Conservation (phyloP, 148 eudicot species). For the Cornus controversa region DNA sequence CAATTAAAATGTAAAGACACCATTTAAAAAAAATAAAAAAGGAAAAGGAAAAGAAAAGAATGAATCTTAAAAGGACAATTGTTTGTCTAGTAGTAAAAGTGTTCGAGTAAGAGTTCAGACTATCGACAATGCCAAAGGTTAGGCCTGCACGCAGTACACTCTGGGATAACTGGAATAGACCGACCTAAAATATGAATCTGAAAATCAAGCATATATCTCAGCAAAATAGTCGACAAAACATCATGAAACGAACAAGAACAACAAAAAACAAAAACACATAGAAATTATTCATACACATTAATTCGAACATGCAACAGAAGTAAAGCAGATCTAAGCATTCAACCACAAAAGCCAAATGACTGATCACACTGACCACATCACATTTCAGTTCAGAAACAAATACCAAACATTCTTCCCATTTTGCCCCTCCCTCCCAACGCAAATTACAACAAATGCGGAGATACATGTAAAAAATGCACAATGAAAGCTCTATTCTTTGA, state of each 20-base stretch:
- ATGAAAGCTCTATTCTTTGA: neutral
- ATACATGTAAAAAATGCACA: neutral
- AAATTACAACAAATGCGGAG: neutral
- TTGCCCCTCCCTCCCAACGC: neutral
- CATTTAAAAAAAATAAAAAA: neutral
- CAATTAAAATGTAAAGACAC: neutral
- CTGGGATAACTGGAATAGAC: too few relatives aligned
- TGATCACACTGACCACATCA: neutral
- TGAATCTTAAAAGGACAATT: too few relatives aligned
- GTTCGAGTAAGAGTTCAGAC: too few relatives aligned
- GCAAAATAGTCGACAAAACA: neutral
- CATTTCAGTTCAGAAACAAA: neutral
- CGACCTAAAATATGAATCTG: neutral
- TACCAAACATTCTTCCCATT: neutral
- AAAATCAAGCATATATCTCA: neutral
- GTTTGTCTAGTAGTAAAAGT: too few relatives aligned
- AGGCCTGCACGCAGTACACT: too few relatives aligned
- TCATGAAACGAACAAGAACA: neutral
- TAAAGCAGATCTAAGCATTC: constrained; percentile 14
- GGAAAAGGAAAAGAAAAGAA: too few relatives aligned
- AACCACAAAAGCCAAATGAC: neutral
- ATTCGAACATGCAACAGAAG: neutral
- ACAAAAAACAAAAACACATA: neutral
- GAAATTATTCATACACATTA: neutral
- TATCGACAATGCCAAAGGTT: too few relatives aligned